Evolutionary conservation across 2,329 filamentous ascomycete species (phyloP).

Genomic region (Elsinoe ampelina): DNA sequence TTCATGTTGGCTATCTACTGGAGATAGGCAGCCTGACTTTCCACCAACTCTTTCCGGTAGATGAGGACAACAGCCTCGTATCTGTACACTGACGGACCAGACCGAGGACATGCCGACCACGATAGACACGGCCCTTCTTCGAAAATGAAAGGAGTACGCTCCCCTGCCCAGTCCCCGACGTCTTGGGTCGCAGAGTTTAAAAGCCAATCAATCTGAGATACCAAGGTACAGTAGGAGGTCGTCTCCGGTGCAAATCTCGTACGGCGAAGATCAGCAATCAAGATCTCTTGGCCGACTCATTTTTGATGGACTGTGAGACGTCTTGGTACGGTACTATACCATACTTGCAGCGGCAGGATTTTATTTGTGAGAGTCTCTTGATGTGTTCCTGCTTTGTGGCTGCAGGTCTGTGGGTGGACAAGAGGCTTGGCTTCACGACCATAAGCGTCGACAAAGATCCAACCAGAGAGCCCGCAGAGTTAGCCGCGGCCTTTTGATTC

Average conservation of each 20-base stretch:
- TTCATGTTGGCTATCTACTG: neutral
- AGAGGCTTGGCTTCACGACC: no score
- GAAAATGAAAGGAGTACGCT: neutral
- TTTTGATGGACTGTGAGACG: neutral
- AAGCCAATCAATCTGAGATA: neutral
- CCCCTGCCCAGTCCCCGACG: neutral
- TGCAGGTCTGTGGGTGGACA: neutral
- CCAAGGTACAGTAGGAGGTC: no score
- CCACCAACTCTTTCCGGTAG: neutral
- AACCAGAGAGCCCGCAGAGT: no score
- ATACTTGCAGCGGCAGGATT: no score
- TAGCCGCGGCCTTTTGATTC: no score
- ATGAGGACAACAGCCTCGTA: no score
- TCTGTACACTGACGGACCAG: neutral
- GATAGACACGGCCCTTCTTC: neutral
- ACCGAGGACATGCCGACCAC: neutral
- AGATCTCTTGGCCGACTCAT: neutral
- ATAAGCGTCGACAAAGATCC: no score
- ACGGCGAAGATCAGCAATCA: conserved; percentile 1
- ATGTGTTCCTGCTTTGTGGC: neutral
- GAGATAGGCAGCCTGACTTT: neutral
- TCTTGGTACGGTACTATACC: neutral
- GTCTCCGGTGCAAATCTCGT: no score
- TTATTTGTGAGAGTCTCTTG: no score
- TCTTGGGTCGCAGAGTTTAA: neutral